Base-by-base conservation (phyloP, 768 basidiomycete genomes). In the Hebeloma cylindrosporum region DNA sequence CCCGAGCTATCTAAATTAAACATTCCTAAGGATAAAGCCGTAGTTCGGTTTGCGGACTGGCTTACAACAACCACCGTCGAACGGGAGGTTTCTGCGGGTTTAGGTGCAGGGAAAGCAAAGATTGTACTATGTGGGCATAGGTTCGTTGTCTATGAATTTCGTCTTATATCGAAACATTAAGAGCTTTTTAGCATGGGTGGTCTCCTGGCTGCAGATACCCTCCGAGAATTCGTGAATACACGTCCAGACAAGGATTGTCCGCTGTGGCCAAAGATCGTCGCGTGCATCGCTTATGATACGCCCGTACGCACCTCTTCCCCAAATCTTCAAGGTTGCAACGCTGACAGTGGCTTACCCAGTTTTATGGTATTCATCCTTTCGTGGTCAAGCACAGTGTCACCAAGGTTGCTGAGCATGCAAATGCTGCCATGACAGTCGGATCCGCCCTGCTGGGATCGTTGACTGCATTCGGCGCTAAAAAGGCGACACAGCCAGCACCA, bases 71-170 rank as follows among this genome's bases (percentile, higher is more conserved):
- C 90, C 16, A 89, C 87, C 4, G 86, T 95, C n/a, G 78, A 89
- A 60, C 79, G 77, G 49, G 93, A 95, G 63, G 85, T 85, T 16
- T 80, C 82, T 9, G 73, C 81, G 38, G 88, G 88, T 4, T 61
- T 74, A n/a, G 84, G 84, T 5, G 84, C 87, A 8, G 90, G 90
- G 7, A 85, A 78, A 32, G 85, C 84, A 0, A 89, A 81, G 61
- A 77, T 95, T 37, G 85, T 93, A 3, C 72, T 96, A 5, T 93
- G 93, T 60, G 93, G 93, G 4, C 93, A 96, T 60, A 91, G 88
- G 89, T 83, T 47, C 33, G 72, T 54, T 31, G 11, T n/a, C 29
- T 36, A 8, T 14, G 35, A 7, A 27, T 17, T 18, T 4, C 25
- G 21, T 14, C 5, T 9, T 21, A 28, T 7, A 10, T 21, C 9